phyloP scores from a whole-genome alignment of 1,284 basidiomycete species.

The Pulchroboletus neoregius region DNA sequence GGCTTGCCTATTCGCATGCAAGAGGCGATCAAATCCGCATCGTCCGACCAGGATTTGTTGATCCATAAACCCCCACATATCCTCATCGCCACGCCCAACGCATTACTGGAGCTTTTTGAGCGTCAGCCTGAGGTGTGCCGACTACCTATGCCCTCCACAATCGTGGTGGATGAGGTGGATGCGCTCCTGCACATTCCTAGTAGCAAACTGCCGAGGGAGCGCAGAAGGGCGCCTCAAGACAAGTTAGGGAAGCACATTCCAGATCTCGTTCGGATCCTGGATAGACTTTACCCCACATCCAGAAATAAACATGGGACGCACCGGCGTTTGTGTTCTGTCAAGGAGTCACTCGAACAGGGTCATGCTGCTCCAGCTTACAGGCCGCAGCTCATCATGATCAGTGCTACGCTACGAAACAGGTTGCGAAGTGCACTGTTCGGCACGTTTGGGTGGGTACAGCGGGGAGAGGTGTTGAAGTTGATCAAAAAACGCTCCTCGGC shows the following conservation, averaged over 20 bases:
- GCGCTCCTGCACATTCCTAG: conserved; percentile 53
- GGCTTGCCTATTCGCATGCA: conserved; percentile 29
- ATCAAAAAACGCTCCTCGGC: conserved; percentile 31
- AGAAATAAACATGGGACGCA: conserved; percentile 2
- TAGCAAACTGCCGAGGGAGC: conserved; percentile 34
- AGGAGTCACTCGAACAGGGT: conserved; percentile 2
- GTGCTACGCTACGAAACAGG: conserved; percentile 61
- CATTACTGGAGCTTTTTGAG: conserved; percentile 53
- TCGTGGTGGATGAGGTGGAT: conserved; percentile 74
- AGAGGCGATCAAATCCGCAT: conserved; percentile 33
- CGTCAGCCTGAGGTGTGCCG: conserved; percentile 42
- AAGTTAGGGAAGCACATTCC: conserved; percentile 52
- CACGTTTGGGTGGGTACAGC: conserved; percentile 54
- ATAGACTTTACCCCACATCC: conserved; percentile 44
- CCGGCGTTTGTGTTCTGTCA: neutral
- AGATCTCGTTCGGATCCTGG: conserved; percentile 54
- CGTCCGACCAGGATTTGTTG: conserved; percentile 39
- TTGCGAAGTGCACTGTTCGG: conserved; percentile 48
- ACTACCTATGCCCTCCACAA: conserved; percentile 45
- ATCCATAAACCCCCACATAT: conserved; percentile 53
- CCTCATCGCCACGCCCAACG: conserved; percentile 68
- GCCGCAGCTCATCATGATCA: conserved; percentile 64
- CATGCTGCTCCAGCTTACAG: conserved; percentile 23
- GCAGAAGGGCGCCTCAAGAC: conserved; percentile 30
- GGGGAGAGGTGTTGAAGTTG: conserved; percentile 45